phyloP scores from a whole-genome alignment of 495 filamentous ascomycete species.

The Xylaria venustula region DNA sequence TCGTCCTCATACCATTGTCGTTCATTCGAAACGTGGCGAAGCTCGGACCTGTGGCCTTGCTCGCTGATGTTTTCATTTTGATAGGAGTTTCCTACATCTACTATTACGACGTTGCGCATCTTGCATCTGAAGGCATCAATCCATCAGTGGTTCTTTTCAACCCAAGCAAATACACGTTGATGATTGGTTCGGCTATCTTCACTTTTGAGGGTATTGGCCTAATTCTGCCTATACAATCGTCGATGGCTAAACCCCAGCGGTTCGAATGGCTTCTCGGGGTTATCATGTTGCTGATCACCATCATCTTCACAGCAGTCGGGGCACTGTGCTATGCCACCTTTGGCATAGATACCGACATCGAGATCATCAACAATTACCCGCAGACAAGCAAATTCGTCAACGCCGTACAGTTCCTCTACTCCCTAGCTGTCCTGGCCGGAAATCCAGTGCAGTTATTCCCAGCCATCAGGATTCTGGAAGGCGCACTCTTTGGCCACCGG shows the following conservation, averaged over 20 bases:
- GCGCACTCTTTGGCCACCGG: constrained; percentile 48
- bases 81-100: constrained; percentile 65
- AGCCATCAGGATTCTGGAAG: constrained; percentile 60
- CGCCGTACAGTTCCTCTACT: constrained; percentile 64
- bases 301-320: constrained; percentile 62
- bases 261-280: constrained; percentile 57
- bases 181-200: constrained; percentile 63
- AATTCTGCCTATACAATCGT: constrained; percentile 63
- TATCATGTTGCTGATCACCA: constrained; percentile 62
- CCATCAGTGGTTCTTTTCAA: constrained; percentile 59
- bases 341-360: constrained; percentile 54
- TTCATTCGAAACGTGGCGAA: constrained; percentile 66
- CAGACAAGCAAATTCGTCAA: constrained; percentile 63
- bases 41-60: constrained; percentile 56
- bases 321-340: constrained; percentile 65
- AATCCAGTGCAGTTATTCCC: constrained; percentile 66
- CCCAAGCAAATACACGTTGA: constrained; percentile 58
- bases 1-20: constrained; percentile 56
- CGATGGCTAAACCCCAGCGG: constrained; percentile 58
- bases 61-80: constrained; percentile 63
- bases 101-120: constrained; percentile 54
- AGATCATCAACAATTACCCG: constrained; percentile 65
- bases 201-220: constrained; percentile 69
- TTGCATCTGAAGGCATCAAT: constrained; percentile 47
- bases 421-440: constrained; percentile 60